Evolutionary conservation across 2,329 filamentous ascomycete species (phyloP).

Genomic region (Xylaria sp.): DNA sequence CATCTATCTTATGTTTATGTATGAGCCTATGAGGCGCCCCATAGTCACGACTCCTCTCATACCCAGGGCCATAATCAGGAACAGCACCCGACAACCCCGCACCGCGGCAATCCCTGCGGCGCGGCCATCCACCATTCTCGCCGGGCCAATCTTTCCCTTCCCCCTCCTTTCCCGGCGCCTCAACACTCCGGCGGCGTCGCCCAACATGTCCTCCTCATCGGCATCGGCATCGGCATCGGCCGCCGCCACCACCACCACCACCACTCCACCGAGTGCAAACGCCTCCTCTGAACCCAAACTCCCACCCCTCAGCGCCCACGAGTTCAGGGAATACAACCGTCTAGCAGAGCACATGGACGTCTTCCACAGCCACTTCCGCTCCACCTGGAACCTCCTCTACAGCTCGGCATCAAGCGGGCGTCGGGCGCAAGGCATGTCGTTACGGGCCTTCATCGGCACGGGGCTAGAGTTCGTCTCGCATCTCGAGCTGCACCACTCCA

Average conservation of each 20-base stretch:
- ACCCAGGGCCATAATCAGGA: background rate
- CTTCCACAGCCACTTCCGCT: conserved; percentile 83
- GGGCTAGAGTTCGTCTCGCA: conserved; percentile 77
- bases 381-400: conserved; percentile 78
- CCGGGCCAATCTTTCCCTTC: background rate
- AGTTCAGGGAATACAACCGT: conserved; percentile 78
- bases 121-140: background rate
- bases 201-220: conserved; percentile 9
- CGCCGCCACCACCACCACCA: too few species aligned
- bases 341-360: conserved; percentile 79
- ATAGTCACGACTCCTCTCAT: background rate
- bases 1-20: conserved; percentile 8
- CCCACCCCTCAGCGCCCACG: conserved; percentile 71
- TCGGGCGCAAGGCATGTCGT: conserved; percentile 71
- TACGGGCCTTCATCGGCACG: conserved; percentile 73
- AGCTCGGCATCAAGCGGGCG: conserved; percentile 68
- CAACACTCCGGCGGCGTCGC: conserved; percentile 3
- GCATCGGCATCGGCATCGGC: conserved; percentile 17
- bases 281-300: conserved; percentile 53
- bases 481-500: conserved; percentile 81
- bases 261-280: background rate
- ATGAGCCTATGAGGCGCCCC: conserved; percentile 14
- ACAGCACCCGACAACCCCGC: background rate
- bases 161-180: conserved; percentile 21
- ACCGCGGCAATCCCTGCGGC: background rate